phyloP scores from a whole-genome alignment of 139 green algal species.

The Closterium sp. region DNA sequence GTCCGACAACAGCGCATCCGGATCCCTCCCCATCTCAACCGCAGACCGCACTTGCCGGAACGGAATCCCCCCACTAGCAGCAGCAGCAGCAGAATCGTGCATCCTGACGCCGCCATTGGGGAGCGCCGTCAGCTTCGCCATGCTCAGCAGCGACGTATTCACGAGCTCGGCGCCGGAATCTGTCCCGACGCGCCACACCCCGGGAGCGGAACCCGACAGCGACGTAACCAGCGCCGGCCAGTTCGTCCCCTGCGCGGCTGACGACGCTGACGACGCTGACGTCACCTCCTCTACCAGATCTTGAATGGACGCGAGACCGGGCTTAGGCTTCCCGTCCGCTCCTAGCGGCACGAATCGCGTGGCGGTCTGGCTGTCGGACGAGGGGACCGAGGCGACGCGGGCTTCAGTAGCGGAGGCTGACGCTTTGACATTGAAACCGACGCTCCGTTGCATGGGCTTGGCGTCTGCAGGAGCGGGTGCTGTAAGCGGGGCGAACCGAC shows the following conservation, averaged over 20 bases:
- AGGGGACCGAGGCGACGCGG: neutral
- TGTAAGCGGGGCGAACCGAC: neutral
- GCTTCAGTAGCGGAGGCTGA: neutral
- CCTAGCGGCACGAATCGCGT: neutral
- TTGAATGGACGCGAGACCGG: neutral
- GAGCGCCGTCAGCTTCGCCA: neutral
- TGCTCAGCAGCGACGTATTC: neutral
- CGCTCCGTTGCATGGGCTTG: neutral
- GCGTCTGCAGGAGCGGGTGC: neutral
- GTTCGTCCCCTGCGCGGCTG: neutral
- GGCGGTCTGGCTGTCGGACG: neutral
- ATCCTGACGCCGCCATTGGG: neutral
- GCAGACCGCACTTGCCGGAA: constrained; percentile 2
- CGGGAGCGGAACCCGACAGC: neutral
- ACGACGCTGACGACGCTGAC: neutral
- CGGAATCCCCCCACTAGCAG: too few relatives aligned
- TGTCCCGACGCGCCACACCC: neutral
- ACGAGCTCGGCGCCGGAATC: neutral
- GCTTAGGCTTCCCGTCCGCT: neutral
- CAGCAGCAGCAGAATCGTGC: neutral
- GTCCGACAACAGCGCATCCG: neutral
- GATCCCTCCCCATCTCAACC: constrained; percentile 9
- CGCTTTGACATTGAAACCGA: neutral
- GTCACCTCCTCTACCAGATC: neutral
- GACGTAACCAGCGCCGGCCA: neutral